Conservation (phyloP, 768 basidiomycete species). For the Cystoderma amianthinum region DNA sequence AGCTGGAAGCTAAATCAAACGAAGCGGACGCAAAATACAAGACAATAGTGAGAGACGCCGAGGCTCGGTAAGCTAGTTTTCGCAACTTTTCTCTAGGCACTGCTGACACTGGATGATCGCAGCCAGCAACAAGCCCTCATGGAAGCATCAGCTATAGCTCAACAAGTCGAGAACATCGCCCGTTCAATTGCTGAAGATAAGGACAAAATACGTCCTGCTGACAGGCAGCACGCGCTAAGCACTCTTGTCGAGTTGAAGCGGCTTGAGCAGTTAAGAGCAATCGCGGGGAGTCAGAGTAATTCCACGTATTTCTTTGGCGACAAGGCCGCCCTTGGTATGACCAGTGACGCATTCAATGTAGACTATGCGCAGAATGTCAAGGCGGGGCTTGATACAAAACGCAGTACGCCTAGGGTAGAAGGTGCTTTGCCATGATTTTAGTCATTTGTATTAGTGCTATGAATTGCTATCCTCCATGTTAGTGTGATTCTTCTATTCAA, state of each 20-base stretch:
- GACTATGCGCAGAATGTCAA: constrained; percentile 44
- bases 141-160: constrained; percentile 39
- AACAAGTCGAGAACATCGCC: constrained; percentile 42
- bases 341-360: constrained; percentile 33
- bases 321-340: constrained; percentile 23
- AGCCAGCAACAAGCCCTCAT: constrained; percentile 35
- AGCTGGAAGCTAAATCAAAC: constrained; percentile 44
- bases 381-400: constrained; percentile 14
- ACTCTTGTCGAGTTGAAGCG: constrained; percentile 40
- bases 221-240: constrained; percentile 29
- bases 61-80: constrained; percentile 27
- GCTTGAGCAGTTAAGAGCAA: constrained; percentile 47
- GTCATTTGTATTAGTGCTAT: no score
- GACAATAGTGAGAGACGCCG: constrained; percentile 42
- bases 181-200: constrained; percentile 26
- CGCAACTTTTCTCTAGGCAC: not conserved
- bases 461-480: no score
- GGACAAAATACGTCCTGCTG: constrained; percentile 20
- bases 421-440: constrained; percentile 3
- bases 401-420: not conserved
- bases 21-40: constrained; percentile 49
- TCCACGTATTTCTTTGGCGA: constrained; percentile 55
- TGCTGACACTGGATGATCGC: not conserved
- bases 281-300: constrained; percentile 41
- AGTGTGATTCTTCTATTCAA: no score